phyloP scores from a whole-genome alignment of 345 rosid genomes.

The Eucalyptus caleyi region DNA sequence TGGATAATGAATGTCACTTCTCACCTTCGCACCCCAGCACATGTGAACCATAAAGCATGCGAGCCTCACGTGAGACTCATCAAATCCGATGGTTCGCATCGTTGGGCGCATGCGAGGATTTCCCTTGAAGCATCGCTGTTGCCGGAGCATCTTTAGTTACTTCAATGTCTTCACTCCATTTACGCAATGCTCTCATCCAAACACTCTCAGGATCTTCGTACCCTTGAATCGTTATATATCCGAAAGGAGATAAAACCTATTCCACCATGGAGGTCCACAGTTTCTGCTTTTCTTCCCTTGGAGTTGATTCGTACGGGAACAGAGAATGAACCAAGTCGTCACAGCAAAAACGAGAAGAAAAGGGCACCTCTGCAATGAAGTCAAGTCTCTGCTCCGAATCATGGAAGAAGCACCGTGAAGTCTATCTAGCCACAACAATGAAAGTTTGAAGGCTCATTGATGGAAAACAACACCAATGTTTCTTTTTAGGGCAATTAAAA shows the following conservation, averaged over 20 bases:
- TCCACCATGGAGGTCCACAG: too few species aligned
- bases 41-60: background rate
- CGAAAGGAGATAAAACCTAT: too few species aligned
- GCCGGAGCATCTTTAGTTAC: too few species aligned
- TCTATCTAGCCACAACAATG: background rate
- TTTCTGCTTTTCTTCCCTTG: too few species aligned
- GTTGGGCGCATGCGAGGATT: background rate
- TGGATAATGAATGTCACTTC: fast-evolving
- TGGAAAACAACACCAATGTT: background rate
- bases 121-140: background rate
- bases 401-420: background rate
- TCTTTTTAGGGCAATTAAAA: background rate
- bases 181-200: too few species aligned
- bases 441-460: background rate
- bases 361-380: background rate
- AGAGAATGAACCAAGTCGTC: background rate
- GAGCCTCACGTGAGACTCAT: background rate
- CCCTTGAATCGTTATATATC: too few species aligned
- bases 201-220: too few species aligned
- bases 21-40: background rate
- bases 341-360: background rate
- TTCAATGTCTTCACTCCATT: too few species aligned
- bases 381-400: background rate
- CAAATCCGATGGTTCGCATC: background rate
- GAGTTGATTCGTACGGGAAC: too few species aligned